These are phyloP conservation scores for Sporothrix phasma DNA, from an alignment of 2,329 filamentous ascomycete genomes.

Conservation along the genomic window DNA sequence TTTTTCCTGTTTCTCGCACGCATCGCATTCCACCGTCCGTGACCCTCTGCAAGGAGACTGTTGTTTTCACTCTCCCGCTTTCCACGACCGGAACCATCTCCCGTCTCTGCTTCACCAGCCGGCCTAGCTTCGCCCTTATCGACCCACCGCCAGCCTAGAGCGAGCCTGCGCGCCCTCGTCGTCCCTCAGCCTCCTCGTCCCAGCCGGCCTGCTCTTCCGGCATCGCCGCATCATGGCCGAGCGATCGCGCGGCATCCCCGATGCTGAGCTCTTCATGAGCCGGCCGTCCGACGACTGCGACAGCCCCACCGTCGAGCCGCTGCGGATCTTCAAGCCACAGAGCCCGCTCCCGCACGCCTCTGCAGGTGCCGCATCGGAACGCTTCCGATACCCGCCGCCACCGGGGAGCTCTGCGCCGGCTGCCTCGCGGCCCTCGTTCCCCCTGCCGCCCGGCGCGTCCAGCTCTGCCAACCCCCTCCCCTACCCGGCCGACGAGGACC, in stretches of 20 bases:
- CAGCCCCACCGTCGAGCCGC: constrained; percentile 70
- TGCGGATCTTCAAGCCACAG: constrained; percentile 75
- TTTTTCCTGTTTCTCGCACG: background rate
- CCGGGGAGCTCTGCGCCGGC: constrained; percentile 31
- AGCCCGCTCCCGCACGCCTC: constrained; percentile 46
- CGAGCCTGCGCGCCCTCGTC: background rate
- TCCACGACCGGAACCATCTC: background rate
- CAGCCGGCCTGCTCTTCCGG: background rate
- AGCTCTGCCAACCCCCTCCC: constrained; percentile 59
- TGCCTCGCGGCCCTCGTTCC: constrained; percentile 49
- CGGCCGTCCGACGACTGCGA: constrained; percentile 43
- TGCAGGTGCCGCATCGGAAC: constrained; percentile 17
- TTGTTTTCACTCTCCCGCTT: background rate
- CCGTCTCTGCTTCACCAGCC: background rate
- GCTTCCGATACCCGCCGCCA: constrained; percentile 33
- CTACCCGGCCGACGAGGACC: constrained; percentile 62
- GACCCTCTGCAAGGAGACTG: background rate
- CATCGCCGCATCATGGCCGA: constrained; percentile 32
- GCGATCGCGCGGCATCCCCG: constrained; percentile 54
- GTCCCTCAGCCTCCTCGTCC: background rate
- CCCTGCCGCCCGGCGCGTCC: constrained; percentile 57
- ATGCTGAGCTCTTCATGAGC: constrained; percentile 76
- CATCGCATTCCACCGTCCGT: too few relatives aligned
- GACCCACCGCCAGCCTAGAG: constrained; percentile 4
- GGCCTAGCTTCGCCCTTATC: background rate